Conservation (phyloP, 371 early-diverging fungal species). For the Blakeslea trispora region DNA sequence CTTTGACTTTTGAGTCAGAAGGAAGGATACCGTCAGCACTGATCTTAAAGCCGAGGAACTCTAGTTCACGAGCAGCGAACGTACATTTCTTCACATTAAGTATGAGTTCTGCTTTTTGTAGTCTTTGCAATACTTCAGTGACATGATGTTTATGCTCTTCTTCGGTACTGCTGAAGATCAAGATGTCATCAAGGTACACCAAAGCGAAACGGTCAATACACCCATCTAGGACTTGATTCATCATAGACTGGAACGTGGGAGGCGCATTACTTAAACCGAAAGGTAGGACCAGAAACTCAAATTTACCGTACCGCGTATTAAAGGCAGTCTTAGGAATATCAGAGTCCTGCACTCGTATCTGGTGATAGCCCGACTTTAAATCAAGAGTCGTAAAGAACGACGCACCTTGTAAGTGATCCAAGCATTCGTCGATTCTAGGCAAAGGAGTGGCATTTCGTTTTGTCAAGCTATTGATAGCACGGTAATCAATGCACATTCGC, state of each 20-base stretch:
- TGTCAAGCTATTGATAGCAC: slow-evolving; percentile 48
- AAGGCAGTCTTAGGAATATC: slow-evolving; percentile 54
- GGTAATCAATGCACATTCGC: slow-evolving; percentile 40
- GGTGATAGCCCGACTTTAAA: slow-evolving; percentile 30
- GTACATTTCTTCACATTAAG: neutral
- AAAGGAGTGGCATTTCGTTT: slow-evolving; percentile 42
- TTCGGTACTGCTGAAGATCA: neutral
- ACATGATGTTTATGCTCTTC: neutral
- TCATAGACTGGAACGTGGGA: too few species aligned
- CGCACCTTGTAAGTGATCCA: slow-evolving; percentile 37
- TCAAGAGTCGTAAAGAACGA: slow-evolving; percentile 53
- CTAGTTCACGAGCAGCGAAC: too few species aligned
- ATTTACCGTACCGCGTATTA: slow-evolving; percentile 39
- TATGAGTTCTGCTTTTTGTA: neutral
- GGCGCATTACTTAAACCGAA: too few species aligned
- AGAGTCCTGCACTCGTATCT: slow-evolving; percentile 21
- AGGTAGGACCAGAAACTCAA: slow-evolving; percentile 52
- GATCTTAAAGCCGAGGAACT: neutral
- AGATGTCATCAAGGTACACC: slow-evolving; percentile 2
- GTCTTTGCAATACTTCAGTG: neutral
- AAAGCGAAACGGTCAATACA: too few species aligned
- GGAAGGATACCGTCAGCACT: neutral
- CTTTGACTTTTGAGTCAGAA: neutral
- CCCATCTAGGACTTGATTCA: too few species aligned
- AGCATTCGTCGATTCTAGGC: too few species aligned